Evolutionary conservation across 805 yeast species (phyloP).

Genomic region (Suhomyces xylopsoci): DNA sequence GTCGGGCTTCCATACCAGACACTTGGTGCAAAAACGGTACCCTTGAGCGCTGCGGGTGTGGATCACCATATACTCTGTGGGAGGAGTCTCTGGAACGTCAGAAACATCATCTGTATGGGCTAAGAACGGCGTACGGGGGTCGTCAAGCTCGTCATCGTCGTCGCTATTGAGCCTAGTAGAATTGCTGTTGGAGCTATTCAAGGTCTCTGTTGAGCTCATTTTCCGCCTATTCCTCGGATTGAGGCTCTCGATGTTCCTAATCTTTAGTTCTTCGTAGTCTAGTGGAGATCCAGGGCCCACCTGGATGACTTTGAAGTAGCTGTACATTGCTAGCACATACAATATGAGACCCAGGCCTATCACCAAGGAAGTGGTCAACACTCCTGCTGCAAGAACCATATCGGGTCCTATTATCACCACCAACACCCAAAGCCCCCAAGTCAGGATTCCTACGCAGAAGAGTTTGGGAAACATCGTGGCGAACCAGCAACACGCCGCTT

Average conservation of each 20-base stretch:
- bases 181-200: not conserved
- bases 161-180: not conserved
- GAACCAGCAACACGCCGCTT: conserved; percentile 1
- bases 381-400: conserved; percentile 20
- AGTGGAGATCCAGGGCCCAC: conserved; percentile 66
- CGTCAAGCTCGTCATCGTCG: not conserved
- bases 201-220: not conserved
- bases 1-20: conserved; percentile 59
- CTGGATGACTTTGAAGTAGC: conserved; percentile 52
- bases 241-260: conserved; percentile 10
- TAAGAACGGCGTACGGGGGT: conserved; percentile 5
- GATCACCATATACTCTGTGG: conserved; percentile 31
- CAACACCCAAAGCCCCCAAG: conserved; percentile 49
- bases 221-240: not conserved
- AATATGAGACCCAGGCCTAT: conserved; percentile 21
- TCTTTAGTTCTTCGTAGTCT: conserved; percentile 48
- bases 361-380: not conserved
- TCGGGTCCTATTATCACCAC: conserved; percentile 15
- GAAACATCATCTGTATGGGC: conserved; percentile 6
- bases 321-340: conserved; percentile 38
- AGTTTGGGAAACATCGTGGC: conserved; percentile 46
- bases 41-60: conserved; percentile 32
- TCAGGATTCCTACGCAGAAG: conserved; percentile 38
- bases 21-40: conserved; percentile 55
- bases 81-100: conserved; percentile 21